A percentile compares a stretch with the other conserved stretches of the same genome.
phyloP scores from a whole-genome alignment of 208 protist genomes.

The Novymonas esmeraldas region DNA sequence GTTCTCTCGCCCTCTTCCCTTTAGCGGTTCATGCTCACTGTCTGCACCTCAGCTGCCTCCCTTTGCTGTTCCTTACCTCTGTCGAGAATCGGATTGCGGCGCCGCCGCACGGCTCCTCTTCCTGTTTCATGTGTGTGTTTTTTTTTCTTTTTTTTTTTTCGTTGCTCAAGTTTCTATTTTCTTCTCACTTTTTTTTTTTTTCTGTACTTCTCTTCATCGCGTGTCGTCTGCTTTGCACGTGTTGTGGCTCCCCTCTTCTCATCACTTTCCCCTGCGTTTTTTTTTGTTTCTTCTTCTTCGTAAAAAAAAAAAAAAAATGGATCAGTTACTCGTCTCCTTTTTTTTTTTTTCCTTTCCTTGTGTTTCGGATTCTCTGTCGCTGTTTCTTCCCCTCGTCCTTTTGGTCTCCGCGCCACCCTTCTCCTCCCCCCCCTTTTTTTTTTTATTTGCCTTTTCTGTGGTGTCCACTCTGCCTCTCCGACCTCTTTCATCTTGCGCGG shows the following conservation, averaged over 20 bases:
- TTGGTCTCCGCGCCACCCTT: too few relatives aligned
- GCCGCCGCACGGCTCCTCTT: background rate
- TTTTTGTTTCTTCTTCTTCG: background rate
- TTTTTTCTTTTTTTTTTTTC: background rate
- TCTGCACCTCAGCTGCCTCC: background rate
- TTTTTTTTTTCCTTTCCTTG: constrained; percentile 11
- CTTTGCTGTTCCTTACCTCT: background rate
- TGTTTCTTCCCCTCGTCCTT: too few relatives aligned
- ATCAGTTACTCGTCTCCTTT: constrained; percentile 3
- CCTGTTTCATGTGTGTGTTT: background rate
- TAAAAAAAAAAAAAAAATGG: too few relatives aligned
- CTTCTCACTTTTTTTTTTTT: constrained; percentile 7
- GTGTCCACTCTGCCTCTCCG: too few relatives aligned
- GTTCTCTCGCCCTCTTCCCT: background rate
- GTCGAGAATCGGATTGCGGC: too few relatives aligned
- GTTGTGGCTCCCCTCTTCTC: too few relatives aligned
- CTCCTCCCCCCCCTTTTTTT: constrained; percentile 4
- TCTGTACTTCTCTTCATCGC: constrained; percentile 9
- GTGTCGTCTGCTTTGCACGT: too few relatives aligned
- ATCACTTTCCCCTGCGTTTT: too few relatives aligned
- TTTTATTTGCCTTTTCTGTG: constrained; percentile 8
- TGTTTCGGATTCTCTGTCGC: constrained; percentile 5
- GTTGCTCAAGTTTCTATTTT: too few relatives aligned
- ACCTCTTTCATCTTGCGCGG: too few relatives aligned
- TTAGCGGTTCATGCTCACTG: too few relatives aligned